These are phyloP conservation scores for Boletus holoroseus DNA, from an alignment of 1,284 basidiomycete species.

Conservation along the genomic window DNA sequence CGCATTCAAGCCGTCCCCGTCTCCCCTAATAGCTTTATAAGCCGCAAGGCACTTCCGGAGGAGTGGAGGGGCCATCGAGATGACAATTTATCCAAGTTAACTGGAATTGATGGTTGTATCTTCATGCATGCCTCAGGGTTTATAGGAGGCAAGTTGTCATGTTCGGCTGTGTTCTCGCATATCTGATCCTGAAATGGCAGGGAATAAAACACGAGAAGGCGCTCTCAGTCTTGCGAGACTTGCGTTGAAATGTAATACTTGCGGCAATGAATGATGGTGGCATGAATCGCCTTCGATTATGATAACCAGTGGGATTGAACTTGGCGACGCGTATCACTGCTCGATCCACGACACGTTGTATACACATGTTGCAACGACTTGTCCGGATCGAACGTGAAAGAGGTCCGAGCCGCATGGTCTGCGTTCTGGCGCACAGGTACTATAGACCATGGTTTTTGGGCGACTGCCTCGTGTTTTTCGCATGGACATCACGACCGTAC, in stretches of 20 bases:
- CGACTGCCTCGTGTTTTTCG: slow-evolving; percentile 32
- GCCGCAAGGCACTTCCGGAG: slow-evolving; percentile 89
- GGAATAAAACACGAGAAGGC: slow-evolving; percentile 89
- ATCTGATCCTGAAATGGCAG: slow-evolving; percentile 37
- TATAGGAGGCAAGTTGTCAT: slow-evolving; percentile 70
- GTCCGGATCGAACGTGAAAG: slow-evolving; percentile 14
- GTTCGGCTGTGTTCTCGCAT: background rate
- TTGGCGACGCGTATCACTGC: slow-evolving; percentile 9
- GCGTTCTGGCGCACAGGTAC: slow-evolving; percentile 4
- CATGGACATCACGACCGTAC: slow-evolving; percentile 29
- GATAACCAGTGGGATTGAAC: slow-evolving; percentile 8
- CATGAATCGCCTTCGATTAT: slow-evolving; percentile 14
- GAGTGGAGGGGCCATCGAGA: slow-evolving; percentile 91
- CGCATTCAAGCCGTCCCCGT: slow-evolving; percentile 90
- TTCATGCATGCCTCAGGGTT: slow-evolving; percentile 96
- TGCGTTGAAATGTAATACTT: slow-evolving; percentile 44
- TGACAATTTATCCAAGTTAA: slow-evolving; percentile 66
- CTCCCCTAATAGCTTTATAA: slow-evolving; percentile 80
- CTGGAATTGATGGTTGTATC: slow-evolving; percentile 79
- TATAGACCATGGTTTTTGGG: slow-evolving; percentile 6
- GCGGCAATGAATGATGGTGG: slow-evolving; percentile 18
- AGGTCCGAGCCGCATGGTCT: slow-evolving; percentile 6
- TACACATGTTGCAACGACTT: slow-evolving; percentile 16
- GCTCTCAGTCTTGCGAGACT: slow-evolving; percentile 75
- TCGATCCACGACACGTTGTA: slow-evolving; percentile 12